These are phyloP conservation scores for Clavariopsis aquatica DNA, from an alignment of 495 filamentous ascomycete genomes.

Conservation along the genomic window DNA sequence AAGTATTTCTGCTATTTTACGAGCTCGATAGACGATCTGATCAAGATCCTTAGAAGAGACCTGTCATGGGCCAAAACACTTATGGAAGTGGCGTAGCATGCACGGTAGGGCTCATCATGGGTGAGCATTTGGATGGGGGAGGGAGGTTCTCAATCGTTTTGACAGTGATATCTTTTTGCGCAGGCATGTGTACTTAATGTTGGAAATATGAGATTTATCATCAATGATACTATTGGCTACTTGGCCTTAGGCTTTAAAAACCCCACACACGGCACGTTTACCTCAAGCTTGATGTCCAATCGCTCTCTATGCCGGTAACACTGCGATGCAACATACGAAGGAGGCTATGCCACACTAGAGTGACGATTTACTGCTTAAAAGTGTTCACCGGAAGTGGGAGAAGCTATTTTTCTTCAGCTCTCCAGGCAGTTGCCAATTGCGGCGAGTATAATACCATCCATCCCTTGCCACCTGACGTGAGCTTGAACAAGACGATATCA, in stretches of 20 bases:
- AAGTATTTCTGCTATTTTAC: conserved; percentile 96
- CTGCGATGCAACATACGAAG: conserved; percentile 18
- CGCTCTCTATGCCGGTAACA: neutral
- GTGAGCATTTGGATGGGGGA: neutral
- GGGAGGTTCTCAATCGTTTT: neutral
- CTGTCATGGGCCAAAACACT: neutral
- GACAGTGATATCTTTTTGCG: neutral
- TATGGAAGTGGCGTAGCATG: neutral
- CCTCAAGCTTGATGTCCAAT: no score
- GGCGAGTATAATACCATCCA: no score
- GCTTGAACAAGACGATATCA: neutral
- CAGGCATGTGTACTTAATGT: neutral
- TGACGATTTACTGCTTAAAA: neutral
- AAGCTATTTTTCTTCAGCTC: conserved; percentile 4
- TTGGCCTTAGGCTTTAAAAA: no score
- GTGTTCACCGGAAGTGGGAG: neutral
- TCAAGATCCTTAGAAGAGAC: neutral
- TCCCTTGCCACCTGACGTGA: neutral
- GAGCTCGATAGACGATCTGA: conserved; percentile 63
- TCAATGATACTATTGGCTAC: conserved; percentile 1
- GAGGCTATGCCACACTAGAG: conserved; percentile 7
- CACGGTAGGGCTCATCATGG: neutral
- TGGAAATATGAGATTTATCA: conserved; percentile 4
- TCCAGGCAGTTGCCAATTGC: conserved; percentile 1
- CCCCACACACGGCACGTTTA: no score